Base-by-base conservation (phyloP, 352 stramenopile genomes). In the Peronospora belbahrii region DNA sequence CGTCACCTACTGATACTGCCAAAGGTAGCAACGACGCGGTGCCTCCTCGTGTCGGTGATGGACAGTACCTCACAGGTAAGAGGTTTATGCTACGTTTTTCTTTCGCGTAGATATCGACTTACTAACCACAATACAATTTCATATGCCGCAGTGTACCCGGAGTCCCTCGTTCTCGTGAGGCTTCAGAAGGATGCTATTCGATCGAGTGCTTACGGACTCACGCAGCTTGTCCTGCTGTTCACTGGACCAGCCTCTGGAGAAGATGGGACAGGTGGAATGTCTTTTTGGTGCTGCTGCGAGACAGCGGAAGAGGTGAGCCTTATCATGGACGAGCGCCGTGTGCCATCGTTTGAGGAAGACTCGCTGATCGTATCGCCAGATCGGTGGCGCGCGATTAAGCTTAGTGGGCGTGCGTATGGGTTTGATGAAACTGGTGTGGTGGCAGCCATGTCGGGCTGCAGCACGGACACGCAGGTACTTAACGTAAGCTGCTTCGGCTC, bases 361-460 rank as follows among this genome's bases (percentile, higher is more conserved):
- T 63, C 74, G n/a, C 54, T 94, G 18, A 88, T 91, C 22, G 71
- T 90, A 30, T 88, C 81, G 2, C 83, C 79, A 5, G 81, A 94
- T 55, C 76, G 78, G 8, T 94, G 83, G 83, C 72, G 78, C 15
- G 79, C 80, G 9, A 94, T 94, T 45, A 88, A 90, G 31, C 57
- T 94, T 17, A 83, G 81, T 36, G 83, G 83, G 4, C 72, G 79
- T 5, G 72, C 69, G 8, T 92, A 85, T 50, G 76, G 74, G 13
- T 94, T 94, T 44, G 77, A 94, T 48, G 83, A 93, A 48, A 94
- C 77, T 4, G 83, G 83, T 24, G 74, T 94, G 19, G 83, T 92
- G 17, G 79, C 80, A 22, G 80, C 75, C 22, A 94, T 94, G 83
- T 93, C 81, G 4, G 73, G 65, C 8, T 89, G 85, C 48, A 71